phyloP scores from a whole-genome alignment of 305 asterid genomes.

The Rubia tinctorum region DNA sequence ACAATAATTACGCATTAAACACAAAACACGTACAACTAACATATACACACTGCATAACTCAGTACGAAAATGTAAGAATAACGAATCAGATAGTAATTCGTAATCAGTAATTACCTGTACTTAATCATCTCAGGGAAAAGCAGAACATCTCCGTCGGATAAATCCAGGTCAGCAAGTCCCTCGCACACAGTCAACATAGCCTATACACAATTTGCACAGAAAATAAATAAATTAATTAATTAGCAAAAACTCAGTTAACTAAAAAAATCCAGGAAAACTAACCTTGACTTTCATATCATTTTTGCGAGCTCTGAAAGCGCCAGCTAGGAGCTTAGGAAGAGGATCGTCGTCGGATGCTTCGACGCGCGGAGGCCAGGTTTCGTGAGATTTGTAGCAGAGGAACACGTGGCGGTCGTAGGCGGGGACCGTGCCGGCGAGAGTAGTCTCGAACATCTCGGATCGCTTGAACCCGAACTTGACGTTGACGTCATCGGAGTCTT shows the following conservation, averaged over 20 bases:
- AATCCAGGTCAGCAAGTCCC: slow-evolving; percentile 45
- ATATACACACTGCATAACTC: neutral
- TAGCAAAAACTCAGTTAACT: slow-evolving; percentile 18
- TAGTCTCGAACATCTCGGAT: slow-evolving; percentile 61
- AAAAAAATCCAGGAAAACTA: neutral
- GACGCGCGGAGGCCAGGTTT: slow-evolving; percentile 73
- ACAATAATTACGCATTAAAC: neutral
- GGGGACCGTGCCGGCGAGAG: slow-evolving; percentile 63
- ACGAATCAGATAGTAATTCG: too few species aligned
- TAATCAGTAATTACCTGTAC: slow-evolving; percentile 57
- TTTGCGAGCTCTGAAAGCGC: slow-evolving; percentile 60
- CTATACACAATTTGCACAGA: slow-evolving; percentile 31
- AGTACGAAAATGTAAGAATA: neutral
- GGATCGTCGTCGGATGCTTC: slow-evolving; percentile 80
- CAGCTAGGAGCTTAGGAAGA: slow-evolving; percentile 65
- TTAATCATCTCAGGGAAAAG: slow-evolving; percentile 80
- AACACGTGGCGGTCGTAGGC: slow-evolving; percentile 81
- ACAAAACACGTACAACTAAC: neutral
- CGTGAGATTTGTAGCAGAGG: slow-evolving; percentile 81
- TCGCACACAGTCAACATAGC: slow-evolving; percentile 85
- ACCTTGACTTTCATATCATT: slow-evolving; percentile 60
- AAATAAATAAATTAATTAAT: neutral
- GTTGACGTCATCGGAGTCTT: slow-evolving; percentile 46
- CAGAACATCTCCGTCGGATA: slow-evolving; percentile 80
- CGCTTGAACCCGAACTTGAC: slow-evolving; percentile 71